Percentiles rank a stretch among this genome's conserved stretches.
These are phyloP conservation scores for Diaporthe helianthi DNA, from an alignment of 2,329 filamentous ascomycete genomes.

Conservation along the genomic window DNA sequence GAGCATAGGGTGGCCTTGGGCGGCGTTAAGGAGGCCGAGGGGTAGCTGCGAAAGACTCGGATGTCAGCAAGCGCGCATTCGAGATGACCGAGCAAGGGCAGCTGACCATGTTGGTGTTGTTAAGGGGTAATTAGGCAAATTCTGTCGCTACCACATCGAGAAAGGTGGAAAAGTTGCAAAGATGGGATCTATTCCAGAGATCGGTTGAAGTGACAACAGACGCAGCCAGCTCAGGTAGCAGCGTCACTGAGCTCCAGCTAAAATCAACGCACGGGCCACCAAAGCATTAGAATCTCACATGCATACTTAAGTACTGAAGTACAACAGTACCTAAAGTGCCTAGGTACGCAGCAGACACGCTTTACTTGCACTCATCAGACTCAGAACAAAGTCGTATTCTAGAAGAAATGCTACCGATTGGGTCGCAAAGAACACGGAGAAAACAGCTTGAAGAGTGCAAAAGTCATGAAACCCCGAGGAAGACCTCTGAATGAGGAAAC, in stretches of 20 bases:
- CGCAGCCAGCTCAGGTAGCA: conserved; percentile 6
- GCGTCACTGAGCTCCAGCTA: conserved; percentile 31
- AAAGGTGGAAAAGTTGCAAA: conserved; percentile 2
- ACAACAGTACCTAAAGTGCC: no score
- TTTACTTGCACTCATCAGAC: not conserved
- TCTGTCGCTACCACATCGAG: conserved; percentile 26
- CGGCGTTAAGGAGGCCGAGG: conserved; percentile 87
- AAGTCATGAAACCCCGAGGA: conserved; percentile 3
- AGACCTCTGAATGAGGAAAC: not conserved
- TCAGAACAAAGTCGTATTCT: not conserved
- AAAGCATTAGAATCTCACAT: conserved; percentile 5
- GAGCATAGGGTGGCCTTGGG: conserved; percentile 97
- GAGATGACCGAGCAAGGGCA: not conserved
- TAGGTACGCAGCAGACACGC: not conserved
- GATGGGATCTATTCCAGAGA: not conserved
- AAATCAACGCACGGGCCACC: conserved; percentile 29
- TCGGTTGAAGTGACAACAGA: not conserved
- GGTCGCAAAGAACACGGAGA: not conserved
- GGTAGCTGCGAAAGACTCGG: conserved; percentile 58
- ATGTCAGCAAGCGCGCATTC: conserved; percentile 31
- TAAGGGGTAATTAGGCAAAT: not conserved
- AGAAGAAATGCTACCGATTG: not conserved
- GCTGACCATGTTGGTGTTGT: conserved; percentile 31
- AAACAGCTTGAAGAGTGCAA: not conserved
- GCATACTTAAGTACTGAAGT: not conserved